phyloP scores from a whole-genome alignment of 768 basidiomycete species.

The Lanmaoa pseudosensibilis region DNA sequence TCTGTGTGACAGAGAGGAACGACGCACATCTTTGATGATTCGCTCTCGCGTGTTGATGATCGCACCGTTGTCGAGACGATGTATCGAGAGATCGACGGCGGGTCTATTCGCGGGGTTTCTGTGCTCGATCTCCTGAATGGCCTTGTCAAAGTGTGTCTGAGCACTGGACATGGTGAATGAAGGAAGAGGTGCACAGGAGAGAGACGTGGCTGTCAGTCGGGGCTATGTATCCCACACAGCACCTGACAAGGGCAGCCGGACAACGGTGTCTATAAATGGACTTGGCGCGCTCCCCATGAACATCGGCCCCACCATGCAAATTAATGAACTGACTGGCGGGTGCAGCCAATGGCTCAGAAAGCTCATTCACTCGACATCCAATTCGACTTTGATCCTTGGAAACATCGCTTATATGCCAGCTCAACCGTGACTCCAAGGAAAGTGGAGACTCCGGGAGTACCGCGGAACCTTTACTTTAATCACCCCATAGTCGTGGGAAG shows the following conservation, averaged over 20 bases:
- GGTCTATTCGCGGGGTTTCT: constrained; percentile 26
- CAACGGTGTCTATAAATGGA: constrained; percentile 19
- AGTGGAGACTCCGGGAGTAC: background rate
- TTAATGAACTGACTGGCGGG: background rate
- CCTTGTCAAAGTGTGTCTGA: constrained; percentile 29
- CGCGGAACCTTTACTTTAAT: background rate
- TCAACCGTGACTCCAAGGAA: background rate
- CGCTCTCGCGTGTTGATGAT: constrained; percentile 29
- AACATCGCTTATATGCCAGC: constrained; percentile 7
- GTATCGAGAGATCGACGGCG: constrained; percentile 19
- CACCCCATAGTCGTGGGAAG: constrained; percentile 15
- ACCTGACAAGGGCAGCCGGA: background rate
- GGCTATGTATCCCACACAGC: constrained; percentile 7
- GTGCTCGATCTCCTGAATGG: constrained; percentile 31
- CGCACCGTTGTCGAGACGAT: constrained; percentile 26
- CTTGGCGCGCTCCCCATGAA: background rate
- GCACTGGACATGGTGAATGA: constrained; percentile 21
- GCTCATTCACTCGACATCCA: background rate
- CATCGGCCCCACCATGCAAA: background rate
- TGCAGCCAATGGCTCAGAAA: background rate
- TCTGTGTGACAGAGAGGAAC: background rate
- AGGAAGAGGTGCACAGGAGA: constrained; percentile 9
- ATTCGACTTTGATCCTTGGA: background rate
- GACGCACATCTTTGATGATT: constrained; percentile 27
- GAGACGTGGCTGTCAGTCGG: background rate